Evolutionary conservation across 2,329 filamentous ascomycete species (phyloP).

Genomic region (Penicillium sp.): DNA sequence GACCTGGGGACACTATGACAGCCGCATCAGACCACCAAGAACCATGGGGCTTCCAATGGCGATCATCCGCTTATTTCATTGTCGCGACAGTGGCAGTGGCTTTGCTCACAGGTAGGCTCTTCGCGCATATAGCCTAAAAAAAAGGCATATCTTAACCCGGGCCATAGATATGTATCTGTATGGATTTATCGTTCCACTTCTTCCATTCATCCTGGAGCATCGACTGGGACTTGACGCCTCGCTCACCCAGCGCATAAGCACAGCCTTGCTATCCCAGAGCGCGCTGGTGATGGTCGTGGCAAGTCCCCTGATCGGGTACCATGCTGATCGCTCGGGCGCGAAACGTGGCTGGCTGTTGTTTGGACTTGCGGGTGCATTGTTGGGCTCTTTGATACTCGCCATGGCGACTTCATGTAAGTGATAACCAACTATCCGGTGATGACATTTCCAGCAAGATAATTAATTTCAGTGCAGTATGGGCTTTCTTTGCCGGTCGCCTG

Average conservation of each 20-base stretch:
- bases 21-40: not conserved
- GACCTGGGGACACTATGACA: not conserved
- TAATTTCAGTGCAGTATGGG: slow-evolving; percentile 15
- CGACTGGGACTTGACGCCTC: slow-evolving; percentile 27
- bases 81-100: slow-evolving; percentile 27
- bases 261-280: slow-evolving; percentile 27
- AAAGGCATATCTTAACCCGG: not conserved
- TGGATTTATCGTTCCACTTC: slow-evolving; percentile 34
- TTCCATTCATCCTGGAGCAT: slow-evolving; percentile 30
- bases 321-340: slow-evolving; percentile 21
- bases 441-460: not conserved
- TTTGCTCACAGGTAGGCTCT: slow-evolving; percentile 22
- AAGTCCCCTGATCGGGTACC: slow-evolving; percentile 27
- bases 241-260: slow-evolving; percentile 28
- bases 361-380: slow-evolving; percentile 21
- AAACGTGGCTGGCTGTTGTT: slow-evolving; percentile 24
- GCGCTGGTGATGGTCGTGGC: slow-evolving; percentile 26
- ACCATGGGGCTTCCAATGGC: slow-evolving; percentile 23
- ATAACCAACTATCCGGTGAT: no score
- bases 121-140: not conserved
- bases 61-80: slow-evolving; percentile 25
- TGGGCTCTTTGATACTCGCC: slow-evolving; percentile 25
- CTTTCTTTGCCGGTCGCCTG: slow-evolving; percentile 28
- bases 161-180: slow-evolving; percentile 31
- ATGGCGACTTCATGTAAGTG: slow-evolving; percentile 26